A percentile compares a stretch with the other conserved stretches of the same genome.
Evolutionary conservation across 2,329 filamentous ascomycete species (phyloP).

Genomic region (Beauveria sp.): DNA sequence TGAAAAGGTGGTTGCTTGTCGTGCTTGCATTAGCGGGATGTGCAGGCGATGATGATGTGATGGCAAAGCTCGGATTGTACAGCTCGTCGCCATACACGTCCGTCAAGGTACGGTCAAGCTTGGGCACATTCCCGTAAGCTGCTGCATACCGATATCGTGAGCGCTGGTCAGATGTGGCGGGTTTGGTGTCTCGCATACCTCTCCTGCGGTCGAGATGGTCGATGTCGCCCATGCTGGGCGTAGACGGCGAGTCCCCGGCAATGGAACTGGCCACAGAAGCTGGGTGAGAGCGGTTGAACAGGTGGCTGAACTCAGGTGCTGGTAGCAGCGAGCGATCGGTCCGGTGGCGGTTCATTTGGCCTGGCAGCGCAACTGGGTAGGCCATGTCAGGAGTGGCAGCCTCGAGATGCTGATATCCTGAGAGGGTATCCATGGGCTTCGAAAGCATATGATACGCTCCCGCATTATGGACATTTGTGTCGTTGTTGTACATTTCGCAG

Average conservation of each 20-base stretch:
- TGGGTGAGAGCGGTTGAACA: conserved; percentile 38
- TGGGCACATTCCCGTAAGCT: conserved; percentile 54
- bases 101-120: conserved; percentile 78
- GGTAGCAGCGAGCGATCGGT: conserved; percentile 36
- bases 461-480: conserved; percentile 15
- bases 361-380: conserved; percentile 33
- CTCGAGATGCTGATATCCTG: conserved; percentile 34
- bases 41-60: conserved; percentile 47
- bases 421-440: conserved; percentile 37
- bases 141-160: conserved; percentile 56
- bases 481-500: conserved; percentile 31
- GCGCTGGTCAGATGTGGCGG: conserved; percentile 27
- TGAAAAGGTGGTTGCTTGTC: conserved; percentile 52
- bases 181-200: conserved; percentile 36
- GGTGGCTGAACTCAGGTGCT: conserved; percentile 36
- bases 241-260: conserved; percentile 52
- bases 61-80: conserved; percentile 62
- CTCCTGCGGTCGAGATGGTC: conserved; percentile 43
- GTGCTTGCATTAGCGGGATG: conserved; percentile 41
- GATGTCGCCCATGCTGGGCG: conserved; percentile 43
- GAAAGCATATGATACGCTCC: conserved; percentile 39
- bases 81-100: conserved; percentile 80
- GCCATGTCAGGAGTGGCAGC: conserved; percentile 30
- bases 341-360: conserved; percentile 28
- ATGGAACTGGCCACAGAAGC: conserved; percentile 51